phyloP scores from a whole-genome alignment of 306 rosid species.

The Adenanthera pavonina region DNA sequence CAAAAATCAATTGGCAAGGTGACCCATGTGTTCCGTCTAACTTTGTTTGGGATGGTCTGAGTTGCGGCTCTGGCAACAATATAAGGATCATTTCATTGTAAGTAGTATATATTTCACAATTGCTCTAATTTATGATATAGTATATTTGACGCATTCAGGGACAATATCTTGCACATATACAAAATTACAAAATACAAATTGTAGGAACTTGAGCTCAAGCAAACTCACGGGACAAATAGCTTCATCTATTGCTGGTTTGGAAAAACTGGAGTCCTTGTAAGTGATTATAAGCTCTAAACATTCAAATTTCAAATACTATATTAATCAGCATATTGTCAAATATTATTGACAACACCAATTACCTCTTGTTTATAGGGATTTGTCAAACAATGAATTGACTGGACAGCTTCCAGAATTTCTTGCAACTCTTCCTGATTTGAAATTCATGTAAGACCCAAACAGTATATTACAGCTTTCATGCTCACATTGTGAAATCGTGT shows the following conservation, averaged over 20 bases:
- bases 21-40: slow-evolving; percentile 39
- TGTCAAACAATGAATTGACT: too few relatives aligned
- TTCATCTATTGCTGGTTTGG: not conserved
- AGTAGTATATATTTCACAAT: not conserved
- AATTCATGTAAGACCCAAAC: slow-evolving; percentile 41
- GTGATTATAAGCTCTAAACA: not conserved
- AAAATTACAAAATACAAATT: not conserved
- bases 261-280: slow-evolving; percentile 14
- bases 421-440: too few relatives aligned
- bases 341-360: too few relatives aligned
- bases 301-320: not conserved
- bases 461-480: not conserved
- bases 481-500: not conserved
- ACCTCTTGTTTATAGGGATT: slow-evolving; percentile 27
- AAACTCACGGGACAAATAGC: not conserved
- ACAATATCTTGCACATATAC: too few relatives aligned
- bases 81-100: slow-evolving; percentile 46
- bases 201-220: slow-evolving; percentile 30
- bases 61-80: not conserved
- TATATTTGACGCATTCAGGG: not conserved
- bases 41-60: too few relatives aligned
- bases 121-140: not conserved
- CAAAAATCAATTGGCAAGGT: slow-evolving; percentile 35
- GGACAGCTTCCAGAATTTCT: too few relatives aligned
- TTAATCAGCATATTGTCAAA: not conserved